Base-by-base conservation (phyloP, 2,329 filamentous ascomycete species). In the Graphium sp. region DNA sequence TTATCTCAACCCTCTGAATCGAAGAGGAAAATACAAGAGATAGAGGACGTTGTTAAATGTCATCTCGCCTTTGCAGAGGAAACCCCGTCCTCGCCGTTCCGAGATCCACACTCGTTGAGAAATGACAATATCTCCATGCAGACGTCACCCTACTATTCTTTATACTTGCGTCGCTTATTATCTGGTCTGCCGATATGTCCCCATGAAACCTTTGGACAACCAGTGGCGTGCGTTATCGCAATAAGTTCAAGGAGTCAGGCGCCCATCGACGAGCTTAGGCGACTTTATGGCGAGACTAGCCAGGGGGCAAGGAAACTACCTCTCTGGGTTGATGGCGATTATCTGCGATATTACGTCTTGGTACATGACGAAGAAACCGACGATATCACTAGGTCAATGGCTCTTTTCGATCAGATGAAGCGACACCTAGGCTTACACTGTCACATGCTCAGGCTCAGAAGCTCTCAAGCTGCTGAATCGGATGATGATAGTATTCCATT, bases 371-470 rank as follows among this genome's bases (percentile, higher is more conserved):
- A 98, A 53, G 89, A 98, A 46, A 74, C 73, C 35, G 87, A 93
- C 44, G 85, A 98, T 46, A 92, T 95, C 35, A 71, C 72, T 21
- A 79, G 84, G 51, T 92, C 85, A 9, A 87, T 87, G 50, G 70
- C 74, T 12, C 60, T 95, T 17, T 98, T 93, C 50, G 89, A 98
- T 41, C 83, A 94, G 50, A 98, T 98, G 91, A 98, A 95, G 53
- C 74, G 89, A n/a, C 83, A 94, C 52, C 82, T 98, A 37, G 89
- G 89, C 2, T 59, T 95, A 26, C 85, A 98, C 51, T 98, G 89
- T 46, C 89, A 98, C 52, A 62, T 98, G 8, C 60, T 98, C 19
- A 65, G 91, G 37, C 58, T 98, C 28, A 70, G 87, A 40, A 91
- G 82, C 42, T 78, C 73, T 21, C 79, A 84, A 45, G 87, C 83